Percentiles rank a stretch among this genome's conserved stretches.
Evolutionary conservation across 805 yeast species (phyloP).

Genomic region (Wickerhamiella azymoides): DNA sequence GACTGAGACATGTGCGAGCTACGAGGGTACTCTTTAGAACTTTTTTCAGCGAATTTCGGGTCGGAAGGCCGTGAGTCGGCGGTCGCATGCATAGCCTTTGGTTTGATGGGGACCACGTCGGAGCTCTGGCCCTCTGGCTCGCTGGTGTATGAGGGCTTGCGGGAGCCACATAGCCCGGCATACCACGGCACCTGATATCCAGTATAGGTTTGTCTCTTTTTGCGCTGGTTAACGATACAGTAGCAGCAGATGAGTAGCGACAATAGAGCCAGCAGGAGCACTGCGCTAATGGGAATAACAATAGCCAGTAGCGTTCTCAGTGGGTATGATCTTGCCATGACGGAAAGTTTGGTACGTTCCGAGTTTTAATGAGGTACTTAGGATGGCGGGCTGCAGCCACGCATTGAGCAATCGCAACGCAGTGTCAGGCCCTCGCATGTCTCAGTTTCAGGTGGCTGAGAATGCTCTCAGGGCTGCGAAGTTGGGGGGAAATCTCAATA

Average conservation of each 20-base stretch:
- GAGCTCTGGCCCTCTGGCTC: not conserved
- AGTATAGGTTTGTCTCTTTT: not conserved
- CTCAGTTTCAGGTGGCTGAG: not conserved
- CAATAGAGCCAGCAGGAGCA: constrained; percentile 10
- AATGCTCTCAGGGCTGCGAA: too few relatives aligned
- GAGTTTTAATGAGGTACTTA: not conserved
- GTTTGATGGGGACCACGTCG: not conserved
- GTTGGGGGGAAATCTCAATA: too few relatives aligned
- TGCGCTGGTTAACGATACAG: constrained; percentile 4
- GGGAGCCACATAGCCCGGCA: constrained; percentile 9
- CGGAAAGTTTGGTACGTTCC: not conserved
- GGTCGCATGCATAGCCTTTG: not conserved
- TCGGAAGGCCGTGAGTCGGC: too few relatives aligned
- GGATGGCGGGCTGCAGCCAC: not conserved
- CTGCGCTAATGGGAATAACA: constrained; percentile 19
- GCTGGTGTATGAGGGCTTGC: constrained; percentile 13
- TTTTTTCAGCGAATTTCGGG: not conserved
- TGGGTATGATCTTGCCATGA: not conserved
- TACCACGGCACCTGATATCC: not conserved
- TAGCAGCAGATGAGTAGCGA: constrained; percentile 6
- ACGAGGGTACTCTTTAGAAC: not conserved
- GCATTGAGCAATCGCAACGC: not conserved
- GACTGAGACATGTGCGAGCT: not conserved
- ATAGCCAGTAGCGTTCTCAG: constrained; percentile 17
- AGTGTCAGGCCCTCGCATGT: not conserved